phyloP scores from a whole-genome alignment of 495 filamentous ascomycete genomes.

The Friedmanniomyces simplex region DNA sequence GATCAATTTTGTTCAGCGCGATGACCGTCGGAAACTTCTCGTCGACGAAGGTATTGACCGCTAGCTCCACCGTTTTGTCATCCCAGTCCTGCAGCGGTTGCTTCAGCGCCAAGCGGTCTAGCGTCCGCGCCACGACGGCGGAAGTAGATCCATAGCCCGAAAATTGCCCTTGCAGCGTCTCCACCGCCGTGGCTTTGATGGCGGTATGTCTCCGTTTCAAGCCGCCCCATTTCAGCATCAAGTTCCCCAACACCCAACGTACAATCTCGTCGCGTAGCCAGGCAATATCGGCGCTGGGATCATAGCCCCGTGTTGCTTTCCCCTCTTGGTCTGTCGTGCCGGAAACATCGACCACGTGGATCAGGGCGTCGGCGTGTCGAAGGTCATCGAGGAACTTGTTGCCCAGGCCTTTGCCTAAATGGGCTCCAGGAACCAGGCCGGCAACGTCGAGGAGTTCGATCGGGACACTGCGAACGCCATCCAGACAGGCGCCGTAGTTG shows the following conservation, averaged over 20 bases:
- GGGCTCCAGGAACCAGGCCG: constrained; percentile 87
- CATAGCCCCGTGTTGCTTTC: constrained; percentile 90
- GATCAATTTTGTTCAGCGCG: constrained; percentile 96
- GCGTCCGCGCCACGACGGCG: constrained; percentile 58
- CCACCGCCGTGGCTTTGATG: constrained; percentile 74
- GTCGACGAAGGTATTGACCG: constrained; percentile 84
- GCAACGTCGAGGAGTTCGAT: constrained; percentile 98
- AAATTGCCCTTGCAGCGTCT: constrained; percentile 89
- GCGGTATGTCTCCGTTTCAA: constrained; percentile 82
- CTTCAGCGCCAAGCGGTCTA: constrained; percentile 69
- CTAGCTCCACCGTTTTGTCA: constrained; percentile 66
- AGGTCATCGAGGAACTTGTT: constrained; percentile 97
- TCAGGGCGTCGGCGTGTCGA: constrained; percentile 87
- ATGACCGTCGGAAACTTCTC: constrained; percentile 98
- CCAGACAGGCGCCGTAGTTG: constrained; percentile 82
- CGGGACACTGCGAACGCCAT: constrained; percentile 80
- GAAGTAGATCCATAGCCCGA: constrained; percentile 85
- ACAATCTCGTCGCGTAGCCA: constrained; percentile 93
- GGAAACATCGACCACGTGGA: constrained; percentile 94
- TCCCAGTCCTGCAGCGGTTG: constrained; percentile 83
- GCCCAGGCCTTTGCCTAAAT: constrained; percentile 82
- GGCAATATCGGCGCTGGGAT: constrained; percentile 86
- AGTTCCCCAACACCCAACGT: constrained; percentile 85
- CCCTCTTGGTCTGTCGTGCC: constrained; percentile 87
- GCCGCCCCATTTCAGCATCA: constrained; percentile 81